phyloP scores from a whole-genome alignment of 2,329 filamentous ascomycete species.

The Periconia macrospinosa region DNA sequence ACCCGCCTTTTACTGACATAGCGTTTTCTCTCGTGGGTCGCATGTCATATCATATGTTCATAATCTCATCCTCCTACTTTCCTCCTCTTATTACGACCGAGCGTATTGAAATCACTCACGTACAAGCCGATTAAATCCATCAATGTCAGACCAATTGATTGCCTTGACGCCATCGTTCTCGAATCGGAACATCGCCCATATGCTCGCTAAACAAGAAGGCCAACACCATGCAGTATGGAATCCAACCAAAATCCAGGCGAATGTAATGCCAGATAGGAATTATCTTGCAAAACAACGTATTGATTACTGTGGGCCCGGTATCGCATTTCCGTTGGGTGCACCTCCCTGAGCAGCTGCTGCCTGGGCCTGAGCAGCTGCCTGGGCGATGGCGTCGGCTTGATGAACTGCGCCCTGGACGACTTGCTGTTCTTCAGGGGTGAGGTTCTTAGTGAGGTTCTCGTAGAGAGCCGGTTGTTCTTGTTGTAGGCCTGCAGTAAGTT shows the following conservation, averaged over 20 bases:
- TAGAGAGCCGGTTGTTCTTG: slow-evolving; percentile 91
- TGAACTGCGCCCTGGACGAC: slow-evolving; percentile 78
- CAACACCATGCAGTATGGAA: slow-evolving; percentile 18
- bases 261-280: slow-evolving; percentile 4
- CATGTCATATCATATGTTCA: not conserved
- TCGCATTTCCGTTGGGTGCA: slow-evolving; percentile 20
- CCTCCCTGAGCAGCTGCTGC: slow-evolving; percentile 23
- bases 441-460: slow-evolving; percentile 73
- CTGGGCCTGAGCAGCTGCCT: slow-evolving; percentile 29
- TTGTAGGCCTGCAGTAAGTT: slow-evolving; percentile 70
- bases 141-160: not conserved
- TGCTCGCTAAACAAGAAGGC: slow-evolving; percentile 33
- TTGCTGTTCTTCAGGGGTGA: slow-evolving; percentile 78
- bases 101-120: not conserved
- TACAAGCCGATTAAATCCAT: not conserved
- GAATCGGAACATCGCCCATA: slow-evolving; percentile 11
- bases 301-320: slow-evolving; percentile 19
- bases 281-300: not conserved
- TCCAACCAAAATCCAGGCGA: slow-evolving; percentile 21
- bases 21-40: not conserved
- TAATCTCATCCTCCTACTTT: not conserved
- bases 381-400: slow-evolving; percentile 63
- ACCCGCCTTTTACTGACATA: too few species aligned
- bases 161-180: not conserved
- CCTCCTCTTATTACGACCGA: not conserved